A percentile compares a stretch with the other conserved stretches of the same genome.
Conservation (phyloP, 345 rosid species). For the Balakata baccata region DNA sequence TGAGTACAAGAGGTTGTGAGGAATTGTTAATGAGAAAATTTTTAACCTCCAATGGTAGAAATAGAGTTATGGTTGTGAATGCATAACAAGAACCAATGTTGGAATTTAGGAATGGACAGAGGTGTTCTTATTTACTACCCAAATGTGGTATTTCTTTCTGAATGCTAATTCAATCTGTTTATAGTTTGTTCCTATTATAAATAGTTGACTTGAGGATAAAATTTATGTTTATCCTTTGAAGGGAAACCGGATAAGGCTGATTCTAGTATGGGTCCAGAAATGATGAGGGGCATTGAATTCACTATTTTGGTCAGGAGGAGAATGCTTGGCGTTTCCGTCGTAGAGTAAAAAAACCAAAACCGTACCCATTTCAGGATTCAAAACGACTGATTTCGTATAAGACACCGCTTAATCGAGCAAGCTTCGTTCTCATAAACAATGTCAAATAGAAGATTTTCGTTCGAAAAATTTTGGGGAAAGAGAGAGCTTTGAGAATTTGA, state of each 20-base stretch:
- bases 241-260: not conserved
- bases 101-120: not conserved
- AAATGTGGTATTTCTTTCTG: not conserved
- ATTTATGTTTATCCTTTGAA: not conserved
- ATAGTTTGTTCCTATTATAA: not conserved
- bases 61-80: not conserved
- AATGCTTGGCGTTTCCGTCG: not conserved
- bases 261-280: conserved; percentile 6
- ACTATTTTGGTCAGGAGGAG: not conserved
- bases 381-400: not conserved
- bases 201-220: not conserved
- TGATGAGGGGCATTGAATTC: not conserved
- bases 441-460: not conserved
- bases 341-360: not conserved
- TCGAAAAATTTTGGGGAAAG: too few relatives aligned
- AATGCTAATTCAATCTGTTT: not conserved
- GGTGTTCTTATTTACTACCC: not conserved
- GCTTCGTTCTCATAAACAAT: not conserved
- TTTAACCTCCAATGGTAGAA: not conserved
- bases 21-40: not conserved
- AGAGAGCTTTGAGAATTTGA: not conserved
- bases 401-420: not conserved
- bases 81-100: not conserved
- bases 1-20: not conserved
- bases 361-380: not conserved